Percentiles rank a stretch among this genome's conserved stretches.
Evolutionary conservation across 352 stramenopile species (phyloP).

Genomic region (Plasmopara halstedii): DNA sequence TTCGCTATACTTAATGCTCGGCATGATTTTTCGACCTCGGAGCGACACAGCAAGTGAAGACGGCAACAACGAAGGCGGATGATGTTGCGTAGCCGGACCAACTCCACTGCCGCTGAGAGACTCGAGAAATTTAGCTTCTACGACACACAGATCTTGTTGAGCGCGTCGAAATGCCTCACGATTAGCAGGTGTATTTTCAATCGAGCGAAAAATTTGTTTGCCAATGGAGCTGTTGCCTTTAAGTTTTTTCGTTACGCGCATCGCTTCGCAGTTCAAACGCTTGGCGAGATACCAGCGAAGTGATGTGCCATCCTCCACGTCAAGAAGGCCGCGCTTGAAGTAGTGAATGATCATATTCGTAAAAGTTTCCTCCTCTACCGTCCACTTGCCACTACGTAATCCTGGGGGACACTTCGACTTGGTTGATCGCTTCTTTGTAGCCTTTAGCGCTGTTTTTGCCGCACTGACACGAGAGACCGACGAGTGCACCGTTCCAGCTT

Average conservation of each 20-base stretch:
- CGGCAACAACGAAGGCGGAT: constrained; percentile 4
- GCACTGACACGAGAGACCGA: constrained; percentile 11
- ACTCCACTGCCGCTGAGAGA: constrained; percentile 40
- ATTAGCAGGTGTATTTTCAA: constrained; percentile 59
- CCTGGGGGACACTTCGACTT: constrained; percentile 82
- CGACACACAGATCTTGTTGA: constrained; percentile 40
- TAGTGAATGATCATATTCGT: constrained; percentile 83
- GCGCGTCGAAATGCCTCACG: constrained; percentile 43
- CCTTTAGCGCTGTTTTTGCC: background rate
- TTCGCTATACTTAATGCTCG: constrained; percentile 16
- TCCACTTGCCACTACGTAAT: constrained; percentile 82
- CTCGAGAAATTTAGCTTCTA: constrained; percentile 66
- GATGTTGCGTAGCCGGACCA: constrained; percentile 10
- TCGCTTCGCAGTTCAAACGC: constrained; percentile 79
- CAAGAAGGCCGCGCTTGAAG: constrained; percentile 71
- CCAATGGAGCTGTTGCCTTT: constrained; percentile 85
- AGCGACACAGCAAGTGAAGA: constrained; percentile 25
- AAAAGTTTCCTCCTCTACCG: constrained; percentile 69
- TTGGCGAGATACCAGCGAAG: constrained; percentile 82
- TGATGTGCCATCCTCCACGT: constrained; percentile 78
- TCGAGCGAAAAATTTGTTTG: constrained; percentile 81
- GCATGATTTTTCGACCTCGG: constrained; percentile 27
- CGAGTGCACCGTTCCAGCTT: constrained; percentile 14
- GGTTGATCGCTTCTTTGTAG: constrained; percentile 68
- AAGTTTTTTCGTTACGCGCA: constrained; percentile 87